Base-by-base conservation (phyloP, 75 land plant genomes). In the Adiantum capillusveneris region DNA sequence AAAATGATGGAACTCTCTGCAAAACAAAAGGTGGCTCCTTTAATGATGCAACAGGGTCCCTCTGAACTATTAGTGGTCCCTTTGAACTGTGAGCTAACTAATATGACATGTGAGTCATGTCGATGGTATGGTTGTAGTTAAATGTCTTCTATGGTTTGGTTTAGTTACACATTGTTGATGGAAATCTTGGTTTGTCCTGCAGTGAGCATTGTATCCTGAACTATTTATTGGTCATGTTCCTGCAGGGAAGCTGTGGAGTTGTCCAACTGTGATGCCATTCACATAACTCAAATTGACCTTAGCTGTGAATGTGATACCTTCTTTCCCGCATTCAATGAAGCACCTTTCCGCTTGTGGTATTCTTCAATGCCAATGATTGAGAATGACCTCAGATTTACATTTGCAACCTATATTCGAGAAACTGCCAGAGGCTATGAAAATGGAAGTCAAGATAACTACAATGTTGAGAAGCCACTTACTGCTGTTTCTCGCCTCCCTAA, bases 291-390 rank as follows among this genome's bases (percentile, higher is more conserved):
- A 27, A 82, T 94, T 54, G 83, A 89, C 57, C 58, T 65, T 16
- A 46, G 56, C 25, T 64, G 85, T 62, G 80, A 86, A 24, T 94
- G 98, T 75, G 98, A 94, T 65, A 94, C 96, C 25, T 89, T 86
- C 57, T 77, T 86, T 25, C 96, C 98, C 43, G 64, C 74, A 1
- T 42, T 94, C 59, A 88, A 94, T 72, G 21, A 16, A 16, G 63
- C 71, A 42, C 31, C 73, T 12, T 94, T 75, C 63, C 90, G 79
- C 51, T 73, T 84, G 49, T 94, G 98, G 98, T 81, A 77, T 62
- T 75, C 91, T 9, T 93, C 96, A 21, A 67, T 70, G 9, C 96
- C 90, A 22, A 17, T 57, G 53, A 75, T 77, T 34, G 98, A 88
- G 68, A 93, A 88, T 62, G 57, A 72, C 31, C 64, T 83, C 31